Evolutionary conservation across 495 filamentous ascomycete species (phyloP), one percentile per base, ranked within the genome.

Genomic region (Immersiella caudata): DNA sequence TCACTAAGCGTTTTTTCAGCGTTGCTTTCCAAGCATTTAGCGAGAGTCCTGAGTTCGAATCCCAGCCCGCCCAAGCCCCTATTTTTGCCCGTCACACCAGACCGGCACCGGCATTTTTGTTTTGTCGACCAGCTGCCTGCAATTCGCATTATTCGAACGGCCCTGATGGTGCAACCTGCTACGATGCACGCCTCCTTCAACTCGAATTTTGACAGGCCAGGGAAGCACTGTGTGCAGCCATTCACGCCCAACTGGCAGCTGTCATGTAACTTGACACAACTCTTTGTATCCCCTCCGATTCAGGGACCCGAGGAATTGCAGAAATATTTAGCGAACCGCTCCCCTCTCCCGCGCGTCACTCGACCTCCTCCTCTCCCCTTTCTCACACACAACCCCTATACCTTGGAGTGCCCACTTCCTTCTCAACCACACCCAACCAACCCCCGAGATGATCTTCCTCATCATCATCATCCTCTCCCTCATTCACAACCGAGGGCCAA

Each of bases 391-490:
- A 18, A 6, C 11, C 40, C 40, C 11, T 46, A 46, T 46, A 46
- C 40, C 6, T 18, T 18, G 16, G 14, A 12, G 14, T 18, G 14
- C 4, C 16, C 40, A n/a, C n/a, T n/a, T n/a, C n/a, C n/a, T n/a
- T n/a, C n/a, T n/a, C n/a, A 18, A 46, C 40, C 40, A 4, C 40
- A 29, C 40, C 4, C 40, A 46, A 2, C 16, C 40, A 4, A 2
- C 40, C 40, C 57, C 21, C 26, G 57, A 59, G 7, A 59, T 59
- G 57, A 59, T 59, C 57, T 59, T 59, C 26, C 57, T 59, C 16
- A 22, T 59, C 57, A 59, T 59, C 57, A 59, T 59, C 57, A 59
- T 59, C 25, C 57, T 59, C 57, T 59, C 57, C 6, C 57, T 59
- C 27, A 59, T 59, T 2, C 57, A 59, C 6, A 46, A 12, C 40